Percentiles rank a stretch among this genome's conserved stretches.
Evolutionary conservation across 164 flowering plant genomes (phyloP).

Genomic region (Vitis amurensis): DNA sequence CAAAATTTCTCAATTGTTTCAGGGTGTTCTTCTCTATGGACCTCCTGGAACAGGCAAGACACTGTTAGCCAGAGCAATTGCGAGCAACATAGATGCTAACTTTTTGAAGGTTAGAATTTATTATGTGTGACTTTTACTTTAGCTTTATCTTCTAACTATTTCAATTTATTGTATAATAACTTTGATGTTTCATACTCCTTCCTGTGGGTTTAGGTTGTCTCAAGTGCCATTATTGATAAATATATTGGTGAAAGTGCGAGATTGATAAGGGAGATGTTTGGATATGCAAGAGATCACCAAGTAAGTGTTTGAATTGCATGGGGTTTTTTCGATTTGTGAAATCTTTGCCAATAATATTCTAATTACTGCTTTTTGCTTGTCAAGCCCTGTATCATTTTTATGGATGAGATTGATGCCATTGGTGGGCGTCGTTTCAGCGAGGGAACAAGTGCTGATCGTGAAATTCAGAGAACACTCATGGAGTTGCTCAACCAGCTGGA

Average conservation of each 20-base stretch:
- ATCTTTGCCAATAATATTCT: background rate
- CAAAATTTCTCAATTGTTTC: slow-evolving; percentile 10
- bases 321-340: background rate
- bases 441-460: slow-evolving; percentile 97
- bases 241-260: slow-evolving; percentile 96
- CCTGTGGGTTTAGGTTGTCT: slow-evolving; percentile 61
- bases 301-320: slow-evolving; percentile 32
- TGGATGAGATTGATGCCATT: slow-evolving; percentile 99
- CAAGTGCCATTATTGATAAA: slow-evolving; percentile 94
- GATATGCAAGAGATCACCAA: slow-evolving; percentile 96
- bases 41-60: slow-evolving; percentile 99
- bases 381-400: slow-evolving; percentile 95
- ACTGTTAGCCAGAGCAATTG: slow-evolving; percentile 88
- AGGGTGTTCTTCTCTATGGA: slow-evolving; percentile 97
- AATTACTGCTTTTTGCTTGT: slow-evolving; percentile 15
- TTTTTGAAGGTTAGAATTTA: slow-evolving; percentile 69
- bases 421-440: slow-evolving; percentile 95
- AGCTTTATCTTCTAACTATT: background rate
- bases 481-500: slow-evolving; percentile 96
- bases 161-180: too few relatives aligned
- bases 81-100: slow-evolving; percentile 94
- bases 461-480: slow-evolving; percentile 92
- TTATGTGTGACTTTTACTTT: background rate
- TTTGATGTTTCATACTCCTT: background rate
- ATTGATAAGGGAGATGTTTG: slow-evolving; percentile 92